Evolutionary conservation across 2,329 filamentous ascomycete species (phyloP).

Genomic region (Cyphellophora europaea): DNA sequence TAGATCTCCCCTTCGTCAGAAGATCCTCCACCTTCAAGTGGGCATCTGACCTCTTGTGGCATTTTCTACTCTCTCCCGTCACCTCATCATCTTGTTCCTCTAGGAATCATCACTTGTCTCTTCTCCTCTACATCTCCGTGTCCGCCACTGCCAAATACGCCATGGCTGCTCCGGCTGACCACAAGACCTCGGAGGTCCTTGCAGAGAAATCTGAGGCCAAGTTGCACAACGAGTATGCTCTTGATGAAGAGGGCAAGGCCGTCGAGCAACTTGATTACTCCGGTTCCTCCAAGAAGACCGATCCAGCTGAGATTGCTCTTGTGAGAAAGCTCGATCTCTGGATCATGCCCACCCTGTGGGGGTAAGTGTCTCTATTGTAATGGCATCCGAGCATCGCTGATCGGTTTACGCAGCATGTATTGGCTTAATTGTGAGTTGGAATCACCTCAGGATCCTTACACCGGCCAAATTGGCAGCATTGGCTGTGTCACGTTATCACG

Average conservation of each 20-base stretch:
- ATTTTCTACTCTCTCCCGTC: too few species aligned
- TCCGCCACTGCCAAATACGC: too few species aligned
- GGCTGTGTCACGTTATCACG: too few species aligned
- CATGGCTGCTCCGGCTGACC: too few species aligned
- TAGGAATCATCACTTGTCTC: too few species aligned
- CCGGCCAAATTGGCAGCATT: constrained; percentile 15
- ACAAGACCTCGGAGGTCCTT: neutral
- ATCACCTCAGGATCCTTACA: constrained; percentile 25
- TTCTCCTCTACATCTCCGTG: too few species aligned
- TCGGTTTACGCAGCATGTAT: constrained; percentile 26
- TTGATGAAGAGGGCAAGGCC: constrained; percentile 9
- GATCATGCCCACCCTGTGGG: constrained; percentile 31
- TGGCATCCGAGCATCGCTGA: too few species aligned
- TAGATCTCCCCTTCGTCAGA: too few species aligned
- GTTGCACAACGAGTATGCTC: neutral
- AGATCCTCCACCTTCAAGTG: too few species aligned
- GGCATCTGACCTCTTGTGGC: too few species aligned
- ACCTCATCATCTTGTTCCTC: too few species aligned
- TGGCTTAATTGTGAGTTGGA: constrained; percentile 25
- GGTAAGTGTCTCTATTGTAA: too few species aligned
- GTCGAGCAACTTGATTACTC: constrained; percentile 26
- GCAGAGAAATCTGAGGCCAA: neutral
- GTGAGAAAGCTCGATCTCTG: constrained; percentile 28
- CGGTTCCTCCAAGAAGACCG: constrained; percentile 30
- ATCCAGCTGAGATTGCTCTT: constrained; percentile 27